A percentile compares a stretch with the other conserved stretches of the same genome.
Evolutionary conservation across 2,329 filamentous ascomycete genomes (phyloP).

Genomic region (Aspergillus sp.): DNA sequence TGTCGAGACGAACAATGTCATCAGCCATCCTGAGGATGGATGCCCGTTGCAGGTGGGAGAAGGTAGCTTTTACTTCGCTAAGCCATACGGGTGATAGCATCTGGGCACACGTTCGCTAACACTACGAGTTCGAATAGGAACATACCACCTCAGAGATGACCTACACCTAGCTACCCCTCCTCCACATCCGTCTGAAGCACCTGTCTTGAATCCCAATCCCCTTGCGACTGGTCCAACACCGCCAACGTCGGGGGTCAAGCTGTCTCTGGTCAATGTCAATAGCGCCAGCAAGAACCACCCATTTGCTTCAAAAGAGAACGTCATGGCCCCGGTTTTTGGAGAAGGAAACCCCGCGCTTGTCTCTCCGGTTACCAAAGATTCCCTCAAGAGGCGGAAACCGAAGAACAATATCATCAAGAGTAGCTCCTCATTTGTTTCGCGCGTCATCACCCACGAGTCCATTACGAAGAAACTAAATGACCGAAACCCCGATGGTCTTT

Average conservation of each 20-base stretch:
- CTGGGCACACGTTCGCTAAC: slow-evolving; percentile 11
- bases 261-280: slow-evolving; percentile 70
- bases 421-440: slow-evolving; percentile 96
- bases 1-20: slow-evolving; percentile 88
- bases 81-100: background rate
- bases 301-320: slow-evolving; percentile 43
- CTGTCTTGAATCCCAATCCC: slow-evolving; percentile 79
- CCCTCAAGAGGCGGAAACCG: slow-evolving; percentile 74
- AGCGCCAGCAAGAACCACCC: slow-evolving; percentile 47
- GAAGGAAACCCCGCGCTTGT: slow-evolving; percentile 73
- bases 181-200: slow-evolving; percentile 89
- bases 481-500: slow-evolving; percentile 68
- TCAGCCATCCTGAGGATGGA: slow-evolving; percentile 74
- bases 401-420: slow-evolving; percentile 99
- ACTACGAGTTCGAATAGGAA: slow-evolving; percentile 51
- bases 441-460: slow-evolving; percentile 83
- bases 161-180: slow-evolving; percentile 88
- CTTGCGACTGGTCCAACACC: slow-evolving; percentile 77
- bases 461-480: slow-evolving; percentile 74
- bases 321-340: slow-evolving; percentile 63
- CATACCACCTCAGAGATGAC: slow-evolving; percentile 85
- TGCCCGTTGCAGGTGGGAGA: slow-evolving; percentile 90
- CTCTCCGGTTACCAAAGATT: slow-evolving; percentile 57
- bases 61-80: slow-evolving; percentile 48
- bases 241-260: slow-evolving; percentile 75